Conservation (phyloP, 192 early-diverging fungal species). For the Rhizophagus prolifer region DNA sequence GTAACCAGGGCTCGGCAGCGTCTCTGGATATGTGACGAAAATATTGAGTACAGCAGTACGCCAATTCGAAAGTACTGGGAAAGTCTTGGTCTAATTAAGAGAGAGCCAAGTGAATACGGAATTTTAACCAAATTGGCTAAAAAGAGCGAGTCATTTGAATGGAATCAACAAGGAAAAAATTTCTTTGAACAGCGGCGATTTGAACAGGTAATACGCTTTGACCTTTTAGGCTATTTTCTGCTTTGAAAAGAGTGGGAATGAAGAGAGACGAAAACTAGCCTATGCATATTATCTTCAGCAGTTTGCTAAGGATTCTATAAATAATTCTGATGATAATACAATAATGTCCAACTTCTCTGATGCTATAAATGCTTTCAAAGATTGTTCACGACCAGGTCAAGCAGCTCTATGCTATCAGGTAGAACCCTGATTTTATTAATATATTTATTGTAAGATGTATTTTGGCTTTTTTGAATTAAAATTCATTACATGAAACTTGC, state of each 20-base stretch:
- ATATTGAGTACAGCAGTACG: neutral
- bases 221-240: conserved; percentile 26
- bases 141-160: conserved; percentile 5
- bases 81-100: neutral
- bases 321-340: conserved; percentile 4
- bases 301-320: conserved; percentile 15
- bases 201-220: conserved; percentile 3
- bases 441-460: too few relatives aligned
- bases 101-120: neutral
- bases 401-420: conserved; percentile 21
- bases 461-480: too few relatives aligned
- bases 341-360: neutral
- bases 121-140: neutral
- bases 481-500: too few relatives aligned
- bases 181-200: conserved; percentile 10
- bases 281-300: conserved; percentile 17
- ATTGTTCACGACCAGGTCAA: conserved; percentile 5
- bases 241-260: conserved; percentile 19
- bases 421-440: neutral
- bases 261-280: neutral
- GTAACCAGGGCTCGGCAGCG: conserved; percentile 18
- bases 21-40: conserved; percentile 18
- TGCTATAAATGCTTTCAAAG: neutral
- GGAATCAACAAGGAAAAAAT: conserved; percentile 8
- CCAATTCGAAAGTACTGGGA: conserved; percentile 18